Evolutionary conservation across 1,284 basidiomycete species (phyloP).

Genomic region (Ceratobasidium sp.): DNA sequence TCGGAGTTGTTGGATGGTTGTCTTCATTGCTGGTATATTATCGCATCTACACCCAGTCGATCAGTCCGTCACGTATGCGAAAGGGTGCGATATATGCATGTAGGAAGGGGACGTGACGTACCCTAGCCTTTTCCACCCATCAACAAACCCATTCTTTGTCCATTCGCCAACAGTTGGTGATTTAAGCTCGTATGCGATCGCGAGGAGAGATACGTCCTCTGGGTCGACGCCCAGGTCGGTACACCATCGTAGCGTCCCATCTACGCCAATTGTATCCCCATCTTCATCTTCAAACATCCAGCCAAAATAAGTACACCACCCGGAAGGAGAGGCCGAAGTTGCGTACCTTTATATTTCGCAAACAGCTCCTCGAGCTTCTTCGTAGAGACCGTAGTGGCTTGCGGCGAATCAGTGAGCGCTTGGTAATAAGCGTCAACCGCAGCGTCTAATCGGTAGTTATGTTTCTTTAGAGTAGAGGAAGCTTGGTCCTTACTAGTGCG

Average conservation of each 20-base stretch:
- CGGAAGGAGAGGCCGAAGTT: neutral
- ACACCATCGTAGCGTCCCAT: slow-evolving; percentile 80
- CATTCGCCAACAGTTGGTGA: slow-evolving; percentile 80
- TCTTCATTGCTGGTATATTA: slow-evolving; percentile 73
- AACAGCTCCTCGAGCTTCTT: slow-evolving; percentile 70
- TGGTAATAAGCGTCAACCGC: slow-evolving; percentile 81
- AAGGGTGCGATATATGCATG: slow-evolving; percentile 20
- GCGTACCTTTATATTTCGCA: slow-evolving; percentile 80
- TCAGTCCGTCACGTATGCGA: slow-evolving; percentile 15
- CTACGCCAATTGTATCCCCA: slow-evolving; percentile 69
- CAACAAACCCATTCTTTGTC: slow-evolving; percentile 77
- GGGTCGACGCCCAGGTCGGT: slow-evolving; percentile 73
- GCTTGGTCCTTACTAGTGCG: slow-evolving; percentile 63
- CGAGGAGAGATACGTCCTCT: slow-evolving; percentile 80
- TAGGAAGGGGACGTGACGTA: slow-evolving; percentile 53
- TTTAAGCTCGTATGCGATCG: slow-evolving; percentile 80
- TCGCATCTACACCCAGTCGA: no score
- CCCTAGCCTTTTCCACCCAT: slow-evolving; percentile 81
- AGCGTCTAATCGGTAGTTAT: slow-evolving; percentile 71
- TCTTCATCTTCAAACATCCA: slow-evolving; percentile 64
- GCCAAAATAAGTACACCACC: neutral
- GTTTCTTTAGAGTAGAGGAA: slow-evolving; percentile 74
- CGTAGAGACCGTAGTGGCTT: slow-evolving; percentile 60
- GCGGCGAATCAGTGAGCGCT: slow-evolving; percentile 50
- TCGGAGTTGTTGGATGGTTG: slow-evolving; percentile 67